Evolutionary conservation across 2,329 filamentous ascomycete genomes (phyloP), one percentile per base, ranked within the genome.

Genomic region (Fusarium bulbicola): DNA sequence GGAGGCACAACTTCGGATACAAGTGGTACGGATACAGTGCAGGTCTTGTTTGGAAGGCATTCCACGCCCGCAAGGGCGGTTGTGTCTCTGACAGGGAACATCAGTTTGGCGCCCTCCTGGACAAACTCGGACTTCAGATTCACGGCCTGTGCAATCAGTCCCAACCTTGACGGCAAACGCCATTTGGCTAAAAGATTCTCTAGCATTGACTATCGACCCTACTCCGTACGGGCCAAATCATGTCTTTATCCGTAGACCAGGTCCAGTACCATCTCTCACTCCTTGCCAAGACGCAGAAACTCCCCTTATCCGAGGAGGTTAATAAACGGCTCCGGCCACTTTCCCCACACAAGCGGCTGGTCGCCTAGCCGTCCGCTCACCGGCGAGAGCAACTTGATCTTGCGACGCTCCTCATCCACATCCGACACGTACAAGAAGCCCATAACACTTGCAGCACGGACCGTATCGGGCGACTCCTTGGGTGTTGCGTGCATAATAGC

Each of bases 391-490:
- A 98, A 86, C 78, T 93, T 92, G 37, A 98, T 86, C 80, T 93
- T 93, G 74, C 91, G 91, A 81, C 93, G 93, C 76, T 92, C 92
- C 79, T 94, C 93, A 78, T 99, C 95, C 8, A 98, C 94, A 70
- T 97, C 94, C 2, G 94, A 92, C 21, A 98, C 93, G 78, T 97
- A 98, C 36, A 98, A 88, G 79, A 97, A 99, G 0, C 96, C 96
- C 88, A 97, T 92, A 36, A 98, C 91, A 63, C 92, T 92, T 13
- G 95, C 91, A 75, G 95, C 92, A 18, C 94, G 89, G 49, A 98
- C 91, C 3, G 90, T 88, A 53, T 93, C 91, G 12, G 92, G 88
- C 2, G 88, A 84, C 68, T 96, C 94, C 52, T 89, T 91, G 1
- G 89, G 82, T 5, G 89, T 87, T 50, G 93, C 94, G 79, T 95